These are phyloP conservation scores for Talaromyces nanjingensis DNA, from an alignment of 495 filamentous ascomycete species.

Conservation along the genomic window DNA sequence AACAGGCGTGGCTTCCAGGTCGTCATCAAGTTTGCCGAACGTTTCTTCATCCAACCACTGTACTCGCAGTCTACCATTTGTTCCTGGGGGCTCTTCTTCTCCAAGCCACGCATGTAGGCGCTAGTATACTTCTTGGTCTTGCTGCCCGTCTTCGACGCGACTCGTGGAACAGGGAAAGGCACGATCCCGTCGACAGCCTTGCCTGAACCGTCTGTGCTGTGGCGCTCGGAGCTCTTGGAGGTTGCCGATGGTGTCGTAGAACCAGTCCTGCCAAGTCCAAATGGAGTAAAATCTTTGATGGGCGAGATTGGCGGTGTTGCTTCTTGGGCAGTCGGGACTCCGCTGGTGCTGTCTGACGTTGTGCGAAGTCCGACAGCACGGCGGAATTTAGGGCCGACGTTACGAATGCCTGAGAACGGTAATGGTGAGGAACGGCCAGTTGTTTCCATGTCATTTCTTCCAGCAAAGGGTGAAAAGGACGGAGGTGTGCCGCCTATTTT, in stretches of 20 bases:
- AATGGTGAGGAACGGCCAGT: slow-evolving; percentile 47
- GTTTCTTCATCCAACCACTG: slow-evolving; percentile 99
- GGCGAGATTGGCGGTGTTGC: slow-evolving; percentile 47
- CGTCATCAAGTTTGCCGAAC: slow-evolving; percentile 87
- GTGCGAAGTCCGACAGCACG: slow-evolving; percentile 62
- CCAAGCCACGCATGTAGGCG: slow-evolving; percentile 81
- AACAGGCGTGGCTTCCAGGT: slow-evolving; percentile 97
- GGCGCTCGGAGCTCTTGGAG: slow-evolving; percentile 69
- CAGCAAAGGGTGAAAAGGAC: slow-evolving; percentile 42
- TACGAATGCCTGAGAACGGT: slow-evolving; percentile 30
- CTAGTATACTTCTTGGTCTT: slow-evolving; percentile 93
- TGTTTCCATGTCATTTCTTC: slow-evolving; percentile 39
- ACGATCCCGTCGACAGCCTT: slow-evolving; percentile 53
- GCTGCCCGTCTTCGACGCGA: slow-evolving; percentile 24
- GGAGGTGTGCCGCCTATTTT: slow-evolving; percentile 39
- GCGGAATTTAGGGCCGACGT: slow-evolving; percentile 41
- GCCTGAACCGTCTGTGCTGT: slow-evolving; percentile 54
- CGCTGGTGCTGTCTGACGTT: slow-evolving; percentile 72
- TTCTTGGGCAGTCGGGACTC: slow-evolving; percentile 50
- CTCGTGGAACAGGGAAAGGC: slow-evolving; percentile 36
- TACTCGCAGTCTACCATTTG: slow-evolving; percentile 87
- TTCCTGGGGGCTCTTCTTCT: slow-evolving; percentile 73
- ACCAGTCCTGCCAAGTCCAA: slow-evolving; percentile 60
- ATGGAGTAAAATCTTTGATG: slow-evolving; percentile 60
- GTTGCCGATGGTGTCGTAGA: slow-evolving; percentile 82